phyloP scores from a whole-genome alignment of 1,284 basidiomycete species.

The Malassezia brasiliensis region DNA sequence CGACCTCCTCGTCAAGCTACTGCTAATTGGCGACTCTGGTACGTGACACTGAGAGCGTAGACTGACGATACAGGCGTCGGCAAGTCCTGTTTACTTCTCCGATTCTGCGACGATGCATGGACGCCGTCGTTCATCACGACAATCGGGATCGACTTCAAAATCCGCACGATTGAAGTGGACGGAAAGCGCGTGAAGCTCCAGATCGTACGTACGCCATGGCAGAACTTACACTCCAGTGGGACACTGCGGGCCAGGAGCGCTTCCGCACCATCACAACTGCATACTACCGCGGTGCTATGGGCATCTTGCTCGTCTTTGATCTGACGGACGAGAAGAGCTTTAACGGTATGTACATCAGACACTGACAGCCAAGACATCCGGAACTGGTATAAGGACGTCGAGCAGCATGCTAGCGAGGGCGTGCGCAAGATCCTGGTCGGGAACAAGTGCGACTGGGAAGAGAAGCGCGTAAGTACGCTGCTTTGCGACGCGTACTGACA shows the following conservation, averaged over 20 bases:
- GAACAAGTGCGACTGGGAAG: slow-evolving; percentile 98
- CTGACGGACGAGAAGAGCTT: slow-evolving; percentile 97
- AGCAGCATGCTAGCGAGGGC: slow-evolving; percentile 95
- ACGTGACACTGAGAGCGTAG: not conserved
- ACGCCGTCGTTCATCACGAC: slow-evolving; percentile 99
- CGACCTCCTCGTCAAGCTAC: slow-evolving; percentile 42
- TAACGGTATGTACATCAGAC: slow-evolving; percentile 61
- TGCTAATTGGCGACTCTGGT: slow-evolving; percentile 37
- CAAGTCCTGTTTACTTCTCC: slow-evolving; percentile 92
- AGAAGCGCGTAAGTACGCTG: slow-evolving; percentile 59
- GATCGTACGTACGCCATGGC: slow-evolving; percentile 59
- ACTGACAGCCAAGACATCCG: slow-evolving; percentile 66
- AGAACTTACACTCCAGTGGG: slow-evolving; percentile 59
- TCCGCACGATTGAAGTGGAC: slow-evolving; percentile 89
- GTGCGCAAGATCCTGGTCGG: slow-evolving; percentile 99
- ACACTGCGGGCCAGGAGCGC: slow-evolving; percentile 96
- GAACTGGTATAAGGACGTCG: slow-evolving; percentile 96
- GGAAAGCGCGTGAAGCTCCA: slow-evolving; percentile 93
- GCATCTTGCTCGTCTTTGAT: slow-evolving; percentile 95
- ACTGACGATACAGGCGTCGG: slow-evolving; percentile 55
- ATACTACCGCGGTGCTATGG: slow-evolving; percentile 99
- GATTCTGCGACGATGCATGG: slow-evolving; percentile 99
- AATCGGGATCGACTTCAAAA: slow-evolving; percentile 62
- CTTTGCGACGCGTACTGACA: not conserved
- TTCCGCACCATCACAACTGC: slow-evolving; percentile 99